These are phyloP conservation scores for Jaltomata sinuosa DNA, from an alignment of 257 asterid species.

Conservation along the genomic window DNA sequence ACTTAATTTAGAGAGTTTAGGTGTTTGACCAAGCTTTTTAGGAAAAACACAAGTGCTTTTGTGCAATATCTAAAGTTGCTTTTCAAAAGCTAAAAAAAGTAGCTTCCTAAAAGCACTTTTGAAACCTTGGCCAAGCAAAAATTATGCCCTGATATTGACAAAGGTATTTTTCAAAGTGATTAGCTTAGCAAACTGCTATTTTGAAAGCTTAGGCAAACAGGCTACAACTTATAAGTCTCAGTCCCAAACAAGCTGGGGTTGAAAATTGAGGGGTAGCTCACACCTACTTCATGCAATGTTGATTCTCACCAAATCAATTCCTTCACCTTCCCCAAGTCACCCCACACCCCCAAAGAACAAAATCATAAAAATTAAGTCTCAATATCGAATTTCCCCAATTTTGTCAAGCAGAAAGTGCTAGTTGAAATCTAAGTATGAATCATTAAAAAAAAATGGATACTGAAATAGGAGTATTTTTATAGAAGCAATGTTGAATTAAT, in stretches of 20 bases:
- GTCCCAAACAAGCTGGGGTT: background rate
- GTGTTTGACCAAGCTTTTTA: no score
- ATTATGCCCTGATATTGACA: no score
- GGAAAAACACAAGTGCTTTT: no score
- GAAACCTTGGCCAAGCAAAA: no score
- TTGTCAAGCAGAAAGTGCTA: background rate
- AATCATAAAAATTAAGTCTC: background rate
- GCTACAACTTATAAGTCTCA: no score
- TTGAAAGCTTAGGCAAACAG: no score
- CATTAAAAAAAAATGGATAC: background rate
- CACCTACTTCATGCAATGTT: background rate
- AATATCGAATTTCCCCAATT: background rate
- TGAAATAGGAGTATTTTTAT: background rate
- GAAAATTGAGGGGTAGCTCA: background rate
- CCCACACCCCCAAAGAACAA: background rate
- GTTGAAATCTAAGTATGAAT: background rate
- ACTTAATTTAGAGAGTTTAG: no score
- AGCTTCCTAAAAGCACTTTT: no score
- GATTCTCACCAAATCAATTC: background rate
- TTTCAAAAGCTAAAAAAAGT: no score
- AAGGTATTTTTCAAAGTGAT: no score
- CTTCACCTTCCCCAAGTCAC: background rate
- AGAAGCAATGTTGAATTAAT: background rate
- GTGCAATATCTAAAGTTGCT: no score
- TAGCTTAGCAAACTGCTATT: no score